Evolutionary conservation across 2,329 filamentous ascomycete species (phyloP).

Genomic region (Diaporthe citri): DNA sequence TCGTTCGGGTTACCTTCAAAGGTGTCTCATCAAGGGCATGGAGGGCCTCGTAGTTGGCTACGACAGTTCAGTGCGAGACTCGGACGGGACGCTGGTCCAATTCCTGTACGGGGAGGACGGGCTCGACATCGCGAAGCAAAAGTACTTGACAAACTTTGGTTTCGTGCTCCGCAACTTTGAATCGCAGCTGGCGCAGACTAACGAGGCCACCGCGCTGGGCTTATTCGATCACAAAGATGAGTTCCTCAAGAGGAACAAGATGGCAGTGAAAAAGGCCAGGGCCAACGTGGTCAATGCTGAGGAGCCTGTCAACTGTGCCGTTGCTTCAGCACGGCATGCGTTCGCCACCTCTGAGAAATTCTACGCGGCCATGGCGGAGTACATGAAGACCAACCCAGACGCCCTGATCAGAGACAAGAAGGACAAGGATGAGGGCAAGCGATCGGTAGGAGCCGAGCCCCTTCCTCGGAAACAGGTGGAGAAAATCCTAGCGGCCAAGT

Average conservation of each 20-base stretch:
- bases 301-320: conserved; percentile 81
- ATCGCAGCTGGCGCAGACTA: conserved; percentile 83
- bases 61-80: conserved; percentile 92
- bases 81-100: conserved; percentile 92
- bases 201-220: conserved; percentile 61
- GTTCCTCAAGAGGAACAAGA: conserved; percentile 84
- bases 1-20: conserved; percentile 93
- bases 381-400: conserved; percentile 82
- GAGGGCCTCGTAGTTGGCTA: conserved; percentile 94
- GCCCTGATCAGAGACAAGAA: conserved; percentile 67
- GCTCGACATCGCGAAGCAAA: conserved; percentile 93
- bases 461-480: conserved; percentile 81
- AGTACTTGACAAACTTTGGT: conserved; percentile 89
- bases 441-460: conserved; percentile 48
- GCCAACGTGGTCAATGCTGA: conserved; percentile 67
- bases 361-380: conserved; percentile 78
- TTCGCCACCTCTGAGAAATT: conserved; percentile 94
- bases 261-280: conserved; percentile 79
- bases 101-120: conserved; percentile 98
- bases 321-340: conserved; percentile 81
- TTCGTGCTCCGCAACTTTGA: conserved; percentile 90
- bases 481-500: conserved; percentile 89
- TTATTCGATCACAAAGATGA: conserved; percentile 68
- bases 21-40: conserved; percentile 99
- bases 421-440: conserved; percentile 51